Percentiles rank a stretch among this genome's conserved stretches.
Conservation (phyloP, 225 moss, liverwort and hornwort genomes). For the Thuidium tamariscinum region DNA sequence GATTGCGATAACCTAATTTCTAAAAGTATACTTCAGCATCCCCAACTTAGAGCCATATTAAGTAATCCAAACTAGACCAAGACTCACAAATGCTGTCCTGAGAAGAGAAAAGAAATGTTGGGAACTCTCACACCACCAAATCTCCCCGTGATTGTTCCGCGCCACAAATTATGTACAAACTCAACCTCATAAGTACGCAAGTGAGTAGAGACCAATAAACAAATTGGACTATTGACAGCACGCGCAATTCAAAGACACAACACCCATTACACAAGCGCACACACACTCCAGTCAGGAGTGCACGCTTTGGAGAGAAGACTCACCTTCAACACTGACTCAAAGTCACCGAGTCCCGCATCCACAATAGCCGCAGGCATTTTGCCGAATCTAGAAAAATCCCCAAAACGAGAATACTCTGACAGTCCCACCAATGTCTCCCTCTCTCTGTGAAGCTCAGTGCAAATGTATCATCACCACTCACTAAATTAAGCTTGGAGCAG, state of each 20-base stretch:
- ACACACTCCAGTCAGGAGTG: neutral
- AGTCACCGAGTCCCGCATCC: conserved; percentile 53
- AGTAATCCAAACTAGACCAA: neutral
- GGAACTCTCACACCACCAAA: neutral
- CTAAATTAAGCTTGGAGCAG: neutral
- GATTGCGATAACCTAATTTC: neutral
- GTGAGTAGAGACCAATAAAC: neutral
- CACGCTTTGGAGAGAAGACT: neutral
- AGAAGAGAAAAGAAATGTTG: neutral
- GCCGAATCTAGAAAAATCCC: neutral
- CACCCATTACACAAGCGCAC: neutral
- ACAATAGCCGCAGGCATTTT: conserved; percentile 82
- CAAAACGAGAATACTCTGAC: too few relatives aligned
- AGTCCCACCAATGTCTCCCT: neutral
- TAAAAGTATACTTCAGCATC: neutral
- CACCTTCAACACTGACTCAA: conserved; percentile 52
- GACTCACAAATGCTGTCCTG: neutral
- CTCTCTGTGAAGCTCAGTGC: neutral
- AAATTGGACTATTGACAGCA: neutral
- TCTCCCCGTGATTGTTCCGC: neutral
- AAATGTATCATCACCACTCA: neutral
- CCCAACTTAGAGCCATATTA: neutral
- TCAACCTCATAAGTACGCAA: neutral
- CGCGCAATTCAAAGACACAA: neutral
- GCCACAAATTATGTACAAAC: too few relatives aligned